Evolutionary conservation across 768 basidiomycete genomes (phyloP), one percentile per base, ranked within the genome.

Genomic region (Boletellus ananiceps): DNA sequence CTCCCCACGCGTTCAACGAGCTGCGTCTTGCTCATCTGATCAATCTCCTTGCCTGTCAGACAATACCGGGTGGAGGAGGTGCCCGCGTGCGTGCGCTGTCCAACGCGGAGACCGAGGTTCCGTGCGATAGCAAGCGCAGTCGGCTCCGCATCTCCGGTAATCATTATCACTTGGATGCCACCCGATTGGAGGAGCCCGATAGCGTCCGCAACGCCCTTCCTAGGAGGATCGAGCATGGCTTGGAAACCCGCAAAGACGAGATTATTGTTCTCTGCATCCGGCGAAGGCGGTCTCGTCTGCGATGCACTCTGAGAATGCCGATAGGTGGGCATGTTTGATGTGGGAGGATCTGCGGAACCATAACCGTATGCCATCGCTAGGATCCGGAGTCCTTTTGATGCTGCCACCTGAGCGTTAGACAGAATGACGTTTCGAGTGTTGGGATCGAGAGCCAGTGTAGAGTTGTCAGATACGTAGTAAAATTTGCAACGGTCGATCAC

Each of bases 101-200:
- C 82, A 21, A 93, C 79, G 11, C 81, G 77, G 58, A 97, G 71
- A 21, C 94, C 94, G 15, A 98, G 78, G 59, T 90, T 77, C 60
- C 81, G 78, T 32, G 93, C 95, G 49, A 96, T 95, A 42, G 88
- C 82, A 31, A 94, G 61, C 2, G 95, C 94, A 1, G 94, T 98
- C 47, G 84, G 77, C 67, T 93, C 91, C 32, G 93, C 85, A 60
- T 98, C 94, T 4, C 94, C 94, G 0, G 95, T 97, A 63, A 97
- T 96, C 94, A 98, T 97, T 38, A 97, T 86, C n/a, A 97, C 84
- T 60, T 94, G 92, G 42, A 98, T 87, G 5, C 93, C 92, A 21
- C 88, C 93, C 23, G 74, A 70, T 61, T 93, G 89, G 32, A 97
- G 73, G 25, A 88, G 71, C 34, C 75, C 77, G 54, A 98, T 86